A percentile compares a stretch with the other conserved stretches of the same genome.
phyloP scores from a whole-genome alignment of 805 yeast species.

The Wickerhamomyces chambardii region DNA sequence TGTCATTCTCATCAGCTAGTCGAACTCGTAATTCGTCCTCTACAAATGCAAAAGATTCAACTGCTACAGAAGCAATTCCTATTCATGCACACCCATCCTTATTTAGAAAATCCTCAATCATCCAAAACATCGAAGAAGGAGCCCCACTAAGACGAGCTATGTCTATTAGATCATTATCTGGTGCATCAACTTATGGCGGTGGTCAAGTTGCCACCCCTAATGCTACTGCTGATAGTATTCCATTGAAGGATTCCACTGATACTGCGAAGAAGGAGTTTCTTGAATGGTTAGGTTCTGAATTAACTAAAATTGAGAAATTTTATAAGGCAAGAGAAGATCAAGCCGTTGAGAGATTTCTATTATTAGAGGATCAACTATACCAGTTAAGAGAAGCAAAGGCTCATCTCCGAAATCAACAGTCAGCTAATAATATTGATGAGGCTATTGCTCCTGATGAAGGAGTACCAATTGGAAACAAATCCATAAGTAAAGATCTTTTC shows the following conservation, averaged over 20 bases:
- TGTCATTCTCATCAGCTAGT: too few relatives aligned
- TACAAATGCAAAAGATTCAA: neutral
- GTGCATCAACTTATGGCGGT: constrained; percentile 11
- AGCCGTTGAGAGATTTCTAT: constrained; percentile 45
- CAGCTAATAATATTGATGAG: neutral
- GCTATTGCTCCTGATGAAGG: neutral
- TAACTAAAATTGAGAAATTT: constrained; percentile 51
- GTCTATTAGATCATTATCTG: neutral
- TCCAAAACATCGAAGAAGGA: neutral
- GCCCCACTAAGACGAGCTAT: constrained; percentile 1
- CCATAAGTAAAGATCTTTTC: constrained; percentile 3
- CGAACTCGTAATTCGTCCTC: too few relatives aligned
- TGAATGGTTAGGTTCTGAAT: constrained; percentile 60
- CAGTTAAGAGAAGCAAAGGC: constrained; percentile 48
- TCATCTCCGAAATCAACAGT: constrained; percentile 9
- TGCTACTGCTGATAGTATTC: constrained; percentile 1
- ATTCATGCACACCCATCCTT: neutral
- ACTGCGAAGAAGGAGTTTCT: constrained; percentile 41
- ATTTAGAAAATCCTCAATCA: neutral
- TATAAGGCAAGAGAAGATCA: constrained; percentile 53
- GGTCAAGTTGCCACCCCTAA: constrained; percentile 3
- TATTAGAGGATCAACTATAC: constrained; percentile 61
- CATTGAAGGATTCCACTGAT: constrained; percentile 15
- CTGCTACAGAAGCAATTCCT: neutral
- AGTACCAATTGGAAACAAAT: neutral